Evolutionary conservation across 2,329 filamentous ascomycete species (phyloP), one percentile per base, ranked within the genome.

Genomic region (Paracamarosporium sp.): DNA sequence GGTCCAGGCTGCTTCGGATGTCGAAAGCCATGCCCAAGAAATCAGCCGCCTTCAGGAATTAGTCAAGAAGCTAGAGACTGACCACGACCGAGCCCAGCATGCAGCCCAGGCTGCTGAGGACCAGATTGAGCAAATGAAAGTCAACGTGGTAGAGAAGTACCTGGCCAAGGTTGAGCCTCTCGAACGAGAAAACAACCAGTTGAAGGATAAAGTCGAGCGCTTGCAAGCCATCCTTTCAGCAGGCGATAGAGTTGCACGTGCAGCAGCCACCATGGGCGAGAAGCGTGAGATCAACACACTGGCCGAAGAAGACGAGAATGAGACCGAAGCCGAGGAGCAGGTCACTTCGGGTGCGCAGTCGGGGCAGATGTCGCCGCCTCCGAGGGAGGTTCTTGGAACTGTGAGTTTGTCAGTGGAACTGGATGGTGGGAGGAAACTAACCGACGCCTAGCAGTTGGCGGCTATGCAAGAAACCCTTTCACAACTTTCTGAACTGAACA

Each of bases 391-490:
- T 8, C 59, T 76, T 17, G 72, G 70, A 57, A 76, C 72, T 64
- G 74, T 76, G 64, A 74, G 74, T 73, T 7, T 25, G 36, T 53
- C 17, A 22, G 30, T 20, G 28, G 31, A 41, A 30, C 33, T 25
- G 46, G 44, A 50, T 55, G 27, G 27, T 5, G 20, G 31, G 31
- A 13, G 20, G 45, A 35, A n/a, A 28, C 74, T 76, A 65, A 76
- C 68, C 57, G 60, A 60, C 61, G 59, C 65, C 57, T 68, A 75
- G 72, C 74, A 76, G 74, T 71, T 76, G 60, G 74, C 74, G 53
- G 71, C 71, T 44, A 76, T 76, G 74, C 71, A 75, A 57, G 68
- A 72, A 58, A 72, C 74, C 5, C 54, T 76, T 3, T 67, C 64
- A 6, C 74, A 76, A 55, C 70, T 76, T 6, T 66, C 58, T 27